Percentiles rank a stretch among this genome's conserved stretches.
Evolutionary conservation across 2,329 filamentous ascomycete genomes (phyloP).

Genomic region (Claviceps digitariae): DNA sequence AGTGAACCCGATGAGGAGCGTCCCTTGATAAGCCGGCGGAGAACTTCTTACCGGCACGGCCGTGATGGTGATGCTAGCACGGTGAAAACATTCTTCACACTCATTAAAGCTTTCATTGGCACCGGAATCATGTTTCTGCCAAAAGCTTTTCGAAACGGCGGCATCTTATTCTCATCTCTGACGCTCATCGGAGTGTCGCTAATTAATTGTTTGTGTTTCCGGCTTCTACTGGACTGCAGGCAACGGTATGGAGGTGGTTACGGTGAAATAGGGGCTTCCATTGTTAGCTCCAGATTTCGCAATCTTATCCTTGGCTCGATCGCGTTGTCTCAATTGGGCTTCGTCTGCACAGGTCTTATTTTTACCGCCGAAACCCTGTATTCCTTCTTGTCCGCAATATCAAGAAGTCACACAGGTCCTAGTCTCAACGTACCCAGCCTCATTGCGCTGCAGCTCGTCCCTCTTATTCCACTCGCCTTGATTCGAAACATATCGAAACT

Average conservation of each 20-base stretch:
- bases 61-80: slow-evolving; percentile 49
- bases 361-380: slow-evolving; percentile 64
- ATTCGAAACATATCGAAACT: slow-evolving; percentile 67
- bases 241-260: slow-evolving; percentile 54
- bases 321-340: slow-evolving; percentile 61
- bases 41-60: slow-evolving; percentile 30
- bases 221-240: slow-evolving; percentile 55
- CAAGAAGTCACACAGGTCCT: slow-evolving; percentile 32
- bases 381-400: slow-evolving; percentile 53
- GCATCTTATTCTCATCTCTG: slow-evolving; percentile 60
- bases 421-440: slow-evolving; percentile 38
- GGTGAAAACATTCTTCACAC: slow-evolving; percentile 64
- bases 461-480: slow-evolving; percentile 52
- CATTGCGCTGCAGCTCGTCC: slow-evolving; percentile 51
- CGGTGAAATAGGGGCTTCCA: slow-evolving; percentile 56
- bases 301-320: slow-evolving; percentile 55
- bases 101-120: slow-evolving; percentile 66
- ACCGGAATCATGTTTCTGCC: slow-evolving; percentile 74
- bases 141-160: slow-evolving; percentile 67
- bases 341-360: slow-evolving; percentile 65
- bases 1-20: slow-evolving; percentile 35
- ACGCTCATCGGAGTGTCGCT: slow-evolving; percentile 51
- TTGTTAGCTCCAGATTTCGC: slow-evolving; percentile 50
- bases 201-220: slow-evolving; percentile 58
- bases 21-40: slow-evolving; percentile 37